These are phyloP conservation scores for Phoenix dactylifera DNA, from an alignment of 176 grass and related monocot genomes.

Conservation along the genomic window DNA sequence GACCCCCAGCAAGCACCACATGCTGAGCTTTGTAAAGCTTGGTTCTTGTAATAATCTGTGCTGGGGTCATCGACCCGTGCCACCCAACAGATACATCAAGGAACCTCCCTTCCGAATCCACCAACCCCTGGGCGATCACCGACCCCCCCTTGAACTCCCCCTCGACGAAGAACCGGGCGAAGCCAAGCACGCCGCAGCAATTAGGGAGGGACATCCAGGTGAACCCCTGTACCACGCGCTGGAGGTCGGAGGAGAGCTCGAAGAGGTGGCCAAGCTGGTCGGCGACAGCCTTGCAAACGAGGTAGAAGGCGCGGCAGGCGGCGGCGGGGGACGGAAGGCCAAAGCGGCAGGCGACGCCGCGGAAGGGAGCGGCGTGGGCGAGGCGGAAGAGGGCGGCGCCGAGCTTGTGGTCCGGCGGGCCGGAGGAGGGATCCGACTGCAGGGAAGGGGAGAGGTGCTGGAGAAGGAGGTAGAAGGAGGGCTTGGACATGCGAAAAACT, in stretches of 20 bases:
- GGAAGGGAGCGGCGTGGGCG: conserved; percentile 51
- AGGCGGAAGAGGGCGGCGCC: conserved; percentile 79
- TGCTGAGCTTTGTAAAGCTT: conserved; percentile 45
- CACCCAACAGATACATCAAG: conserved; percentile 77
- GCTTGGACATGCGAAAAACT: conserved; percentile 62
- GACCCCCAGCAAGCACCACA: conserved; percentile 42
- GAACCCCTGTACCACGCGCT: conserved; percentile 64
- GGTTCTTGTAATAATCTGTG: conserved; percentile 47
- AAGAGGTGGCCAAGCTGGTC: conserved; percentile 48
- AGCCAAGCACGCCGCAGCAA: conserved; percentile 76
- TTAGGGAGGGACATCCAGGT: conserved; percentile 53
- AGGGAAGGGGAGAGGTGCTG: conserved; percentile 45
- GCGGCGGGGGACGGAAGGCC: conserved; percentile 41
- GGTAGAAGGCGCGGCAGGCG: conserved; percentile 75
- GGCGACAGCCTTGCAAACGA: conserved; percentile 68
- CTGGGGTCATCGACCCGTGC: conserved; percentile 36
- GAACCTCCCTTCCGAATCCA: conserved; percentile 78
- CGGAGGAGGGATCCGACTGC: conserved; percentile 21
- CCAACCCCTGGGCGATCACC: conserved; percentile 53
- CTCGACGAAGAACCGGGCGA: conserved; percentile 38
- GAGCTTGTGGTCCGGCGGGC: conserved; percentile 65
- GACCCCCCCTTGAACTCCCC: conserved; percentile 13
- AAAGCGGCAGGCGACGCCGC: conserved; percentile 65
- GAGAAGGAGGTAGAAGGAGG: conserved; percentile 62
- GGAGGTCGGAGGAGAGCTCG: conserved; percentile 53